Conservation (phyloP, 1,284 basidiomycete species). For the Sporisorium exsertum region DNA sequence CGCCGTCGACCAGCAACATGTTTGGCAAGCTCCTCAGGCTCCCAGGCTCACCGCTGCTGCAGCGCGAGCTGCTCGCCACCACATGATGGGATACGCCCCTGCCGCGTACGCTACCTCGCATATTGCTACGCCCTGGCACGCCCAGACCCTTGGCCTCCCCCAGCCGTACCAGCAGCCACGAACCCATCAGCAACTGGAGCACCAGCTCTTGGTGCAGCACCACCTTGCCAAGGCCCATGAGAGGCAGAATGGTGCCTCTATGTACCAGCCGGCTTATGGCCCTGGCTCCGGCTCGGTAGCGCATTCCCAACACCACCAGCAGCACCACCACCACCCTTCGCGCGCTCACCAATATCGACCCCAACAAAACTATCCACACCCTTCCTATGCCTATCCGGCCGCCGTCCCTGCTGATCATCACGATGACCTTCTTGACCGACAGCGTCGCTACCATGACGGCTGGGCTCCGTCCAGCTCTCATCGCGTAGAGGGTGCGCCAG, state of each 20-base stretch:
- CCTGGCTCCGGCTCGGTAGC: conserved; percentile 7
- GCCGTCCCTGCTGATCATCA: conserved; percentile 8
- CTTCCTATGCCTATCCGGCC: conserved; percentile 13
- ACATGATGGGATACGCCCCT: conserved; percentile 23
- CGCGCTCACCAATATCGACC: conserved; percentile 18
- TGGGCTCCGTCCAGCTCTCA: conserved; percentile 21
- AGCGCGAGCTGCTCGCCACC: conserved; percentile 36
- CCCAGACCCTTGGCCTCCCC: conserved; percentile 18
- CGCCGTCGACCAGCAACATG: conserved; percentile 17
- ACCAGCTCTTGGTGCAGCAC: conserved; percentile 54
- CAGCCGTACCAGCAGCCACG: conserved; percentile 38
- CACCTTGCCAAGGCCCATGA: conserved; percentile 53
- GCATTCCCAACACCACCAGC: conserved; percentile 5
- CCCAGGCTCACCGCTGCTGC: conserved; percentile 46
- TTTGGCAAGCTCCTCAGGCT: conserved; percentile 53
- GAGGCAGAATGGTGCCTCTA: conserved; percentile 15
- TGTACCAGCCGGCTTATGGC: conserved; percentile 16
- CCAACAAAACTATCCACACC: conserved; percentile 16
- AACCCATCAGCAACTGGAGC: conserved; percentile 55
- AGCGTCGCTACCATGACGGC: conserved; percentile 23
- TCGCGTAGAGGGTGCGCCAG: conserved; percentile 15
- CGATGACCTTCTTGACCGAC: conserved; percentile 9
- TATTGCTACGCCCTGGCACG: conserved; percentile 28
- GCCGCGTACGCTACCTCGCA: conserved; percentile 24
- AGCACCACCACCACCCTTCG: conserved; percentile 6